Evolutionary conservation across 1,139 yeast species (phyloP).

Genomic region (Nakaseomyces kungkrabaensis): DNA sequence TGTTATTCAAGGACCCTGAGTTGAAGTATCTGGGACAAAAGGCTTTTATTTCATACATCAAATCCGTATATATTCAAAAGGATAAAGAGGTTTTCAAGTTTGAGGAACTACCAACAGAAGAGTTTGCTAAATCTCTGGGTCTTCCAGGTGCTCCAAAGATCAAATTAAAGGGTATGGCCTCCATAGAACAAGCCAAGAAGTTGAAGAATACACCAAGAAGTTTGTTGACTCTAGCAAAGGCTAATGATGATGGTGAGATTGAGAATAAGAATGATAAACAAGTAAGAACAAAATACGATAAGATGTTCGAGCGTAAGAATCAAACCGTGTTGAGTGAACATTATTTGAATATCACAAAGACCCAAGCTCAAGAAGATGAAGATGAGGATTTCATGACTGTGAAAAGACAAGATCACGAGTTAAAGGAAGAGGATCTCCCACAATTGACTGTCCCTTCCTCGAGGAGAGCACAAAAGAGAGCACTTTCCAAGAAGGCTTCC

Average conservation of each 20-base stretch:
- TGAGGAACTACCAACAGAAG: slow-evolving; percentile 68
- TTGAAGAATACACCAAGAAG: slow-evolving; percentile 75
- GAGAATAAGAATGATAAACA: slow-evolving; percentile 35
- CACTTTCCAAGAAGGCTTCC: slow-evolving; percentile 77
- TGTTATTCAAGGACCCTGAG: slow-evolving; percentile 86
- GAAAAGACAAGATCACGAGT: slow-evolving; percentile 63
- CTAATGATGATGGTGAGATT: slow-evolving; percentile 59
- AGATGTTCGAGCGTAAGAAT: slow-evolving; percentile 91
- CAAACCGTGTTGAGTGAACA: slow-evolving; percentile 89
- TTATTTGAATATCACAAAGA: slow-evolving; percentile 57
- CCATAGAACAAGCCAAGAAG: slow-evolving; percentile 46
- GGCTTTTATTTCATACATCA: slow-evolving; percentile 84
- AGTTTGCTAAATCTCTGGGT: slow-evolving; percentile 79
- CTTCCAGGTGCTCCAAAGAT: slow-evolving; percentile 94
- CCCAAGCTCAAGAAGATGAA: slow-evolving; percentile 36
- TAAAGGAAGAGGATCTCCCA: slow-evolving; percentile 58
- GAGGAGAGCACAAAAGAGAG: slow-evolving; percentile 79
- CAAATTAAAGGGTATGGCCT: slow-evolving; percentile 49
- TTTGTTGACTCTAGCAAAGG: slow-evolving; percentile 45
- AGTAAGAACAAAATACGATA: slow-evolving; percentile 80
- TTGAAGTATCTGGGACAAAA: slow-evolving; percentile 89
- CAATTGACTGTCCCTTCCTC: slow-evolving; percentile 56
- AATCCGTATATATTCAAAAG: slow-evolving; percentile 76
- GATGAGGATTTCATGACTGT: slow-evolving; percentile 75
- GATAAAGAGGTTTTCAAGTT: slow-evolving; percentile 79